phyloP scores from a whole-genome alignment of 2,329 filamentous ascomycete species.

The Botrytis deweyae region DNA sequence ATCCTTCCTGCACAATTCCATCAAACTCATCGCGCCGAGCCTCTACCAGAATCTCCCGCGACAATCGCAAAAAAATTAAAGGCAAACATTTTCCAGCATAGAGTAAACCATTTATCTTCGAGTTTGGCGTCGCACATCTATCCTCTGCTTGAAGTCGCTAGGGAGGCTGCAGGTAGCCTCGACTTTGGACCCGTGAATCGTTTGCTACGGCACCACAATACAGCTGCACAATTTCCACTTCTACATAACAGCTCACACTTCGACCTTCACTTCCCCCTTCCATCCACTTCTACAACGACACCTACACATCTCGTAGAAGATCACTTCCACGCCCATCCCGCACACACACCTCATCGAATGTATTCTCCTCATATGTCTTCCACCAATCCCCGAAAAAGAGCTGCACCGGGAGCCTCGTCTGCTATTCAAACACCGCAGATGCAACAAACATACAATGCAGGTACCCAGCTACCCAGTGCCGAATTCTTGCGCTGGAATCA shows the following conservation, averaged over 20 bases:
- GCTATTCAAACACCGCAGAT: conserved; percentile 53
- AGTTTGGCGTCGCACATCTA: conserved; percentile 23
- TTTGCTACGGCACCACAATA: conserved; percentile 5
- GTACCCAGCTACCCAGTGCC: conserved; percentile 48
- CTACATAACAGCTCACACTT: neutral
- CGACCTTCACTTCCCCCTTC: neutral
- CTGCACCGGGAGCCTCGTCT: conserved; percentile 71
- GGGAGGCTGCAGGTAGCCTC: conserved; percentile 39
- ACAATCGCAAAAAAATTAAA: conserved; percentile 23
- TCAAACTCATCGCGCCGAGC: conserved; percentile 25
- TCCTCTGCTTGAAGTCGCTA: conserved; percentile 28
- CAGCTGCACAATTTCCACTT: conserved; percentile 2
- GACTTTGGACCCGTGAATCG: conserved; percentile 24
- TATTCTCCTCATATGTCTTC: conserved; percentile 39
- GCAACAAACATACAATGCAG: conserved; percentile 50
- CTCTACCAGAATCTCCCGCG: conserved; percentile 29
- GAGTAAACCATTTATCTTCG: conserved; percentile 19
- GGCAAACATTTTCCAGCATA: conserved; percentile 10
- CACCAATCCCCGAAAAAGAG: conserved; percentile 64
- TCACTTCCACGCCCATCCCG: neutral
- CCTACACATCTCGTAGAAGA: neutral
- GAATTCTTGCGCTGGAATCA: conserved; percentile 55
- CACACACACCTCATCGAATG: conserved; percentile 24
- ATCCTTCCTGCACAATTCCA: conserved; percentile 24
- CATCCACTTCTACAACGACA: neutral